Evolutionary conservation across 257 asterid genomes (phyloP).

Genomic region (Ligustrum vulgare): DNA sequence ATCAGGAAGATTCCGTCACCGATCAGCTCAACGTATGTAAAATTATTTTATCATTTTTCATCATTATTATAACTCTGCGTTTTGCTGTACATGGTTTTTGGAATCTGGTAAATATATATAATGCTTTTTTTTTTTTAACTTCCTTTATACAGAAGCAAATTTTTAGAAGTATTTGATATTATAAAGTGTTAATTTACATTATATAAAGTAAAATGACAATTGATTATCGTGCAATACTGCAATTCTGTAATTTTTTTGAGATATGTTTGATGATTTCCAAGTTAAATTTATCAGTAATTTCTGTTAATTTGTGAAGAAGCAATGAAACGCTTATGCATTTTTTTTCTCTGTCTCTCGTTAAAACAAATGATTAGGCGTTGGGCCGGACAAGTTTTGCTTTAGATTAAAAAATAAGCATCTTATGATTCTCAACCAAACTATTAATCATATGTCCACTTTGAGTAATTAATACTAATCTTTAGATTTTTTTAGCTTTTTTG

Average conservation of each 20-base stretch:
- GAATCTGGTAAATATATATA: not conserved
- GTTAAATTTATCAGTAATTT: not conserved
- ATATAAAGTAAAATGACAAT: not conserved
- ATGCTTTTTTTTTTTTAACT: not conserved
- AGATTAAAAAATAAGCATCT: slow-evolving; percentile 16
- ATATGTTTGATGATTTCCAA: not conserved
- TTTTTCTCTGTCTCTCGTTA: not conserved
- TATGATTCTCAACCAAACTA: not conserved
- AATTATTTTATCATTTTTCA: not conserved
- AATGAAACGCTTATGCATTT: not conserved
- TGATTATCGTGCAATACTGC: too few species aligned
- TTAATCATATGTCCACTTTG: not conserved
- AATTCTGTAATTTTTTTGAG: not conserved
- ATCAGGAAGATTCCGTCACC: slow-evolving; percentile 48
- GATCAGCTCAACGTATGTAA: slow-evolving; percentile 38
- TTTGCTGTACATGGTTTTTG: not conserved
- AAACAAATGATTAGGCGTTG: not conserved
- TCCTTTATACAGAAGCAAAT: not conserved
- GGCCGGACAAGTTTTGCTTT: slow-evolving; percentile 14
- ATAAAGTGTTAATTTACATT: not conserved
- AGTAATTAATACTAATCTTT: not conserved
- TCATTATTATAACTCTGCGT: not conserved
- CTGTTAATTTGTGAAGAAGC: not conserved
- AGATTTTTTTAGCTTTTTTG: not conserved
- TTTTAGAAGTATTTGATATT: not conserved